phyloP scores from a whole-genome alignment of 202 grass and related monocot species.

The Dendrocalamus latiflorus region DNA sequence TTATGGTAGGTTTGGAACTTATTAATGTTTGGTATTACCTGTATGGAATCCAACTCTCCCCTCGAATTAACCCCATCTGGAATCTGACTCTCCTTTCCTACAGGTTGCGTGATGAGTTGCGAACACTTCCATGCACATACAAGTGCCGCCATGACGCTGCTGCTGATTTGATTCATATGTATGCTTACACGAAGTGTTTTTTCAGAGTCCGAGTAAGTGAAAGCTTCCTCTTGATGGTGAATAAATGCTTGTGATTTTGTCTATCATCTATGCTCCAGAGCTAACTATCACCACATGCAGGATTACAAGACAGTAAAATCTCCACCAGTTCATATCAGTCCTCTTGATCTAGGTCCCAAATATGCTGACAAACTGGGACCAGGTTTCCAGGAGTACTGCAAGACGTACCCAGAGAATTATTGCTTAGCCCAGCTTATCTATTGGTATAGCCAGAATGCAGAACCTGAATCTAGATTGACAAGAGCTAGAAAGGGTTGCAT shows the following conservation, averaged over 20 bases:
- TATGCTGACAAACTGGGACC: too few species aligned
- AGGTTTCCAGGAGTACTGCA: too few species aligned
- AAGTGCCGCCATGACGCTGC: conserved; percentile 97
- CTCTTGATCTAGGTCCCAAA: too few species aligned
- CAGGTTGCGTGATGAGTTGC: conserved; percentile 93
- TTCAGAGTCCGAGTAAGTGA: conserved; percentile 76
- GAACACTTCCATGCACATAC: conserved; percentile 71
- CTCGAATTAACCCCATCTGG: not conserved
- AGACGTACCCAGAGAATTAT: too few species aligned
- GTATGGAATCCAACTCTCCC: not conserved
- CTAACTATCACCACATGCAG: conserved; percentile 44
- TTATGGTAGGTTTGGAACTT: conserved; percentile 63
- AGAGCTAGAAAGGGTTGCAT: too few species aligned
- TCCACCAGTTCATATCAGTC: too few species aligned
- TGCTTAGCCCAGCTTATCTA: too few species aligned
- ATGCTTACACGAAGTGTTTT: conserved; percentile 96
- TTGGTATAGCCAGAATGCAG: too few species aligned
- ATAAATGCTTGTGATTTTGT: conserved; percentile 18
- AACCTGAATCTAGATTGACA: too few species aligned
- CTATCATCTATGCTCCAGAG: not conserved
- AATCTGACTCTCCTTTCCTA: conserved; percentile 25
- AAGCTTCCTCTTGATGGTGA: conserved; percentile 12
- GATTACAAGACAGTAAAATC: too few species aligned
- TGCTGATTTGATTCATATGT: conserved; percentile 97
- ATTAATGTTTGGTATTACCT: not conserved